These are phyloP conservation scores for Colletotrichum tamarilloi DNA, from an alignment of 2,329 filamentous ascomycete species.

Conservation along the genomic window DNA sequence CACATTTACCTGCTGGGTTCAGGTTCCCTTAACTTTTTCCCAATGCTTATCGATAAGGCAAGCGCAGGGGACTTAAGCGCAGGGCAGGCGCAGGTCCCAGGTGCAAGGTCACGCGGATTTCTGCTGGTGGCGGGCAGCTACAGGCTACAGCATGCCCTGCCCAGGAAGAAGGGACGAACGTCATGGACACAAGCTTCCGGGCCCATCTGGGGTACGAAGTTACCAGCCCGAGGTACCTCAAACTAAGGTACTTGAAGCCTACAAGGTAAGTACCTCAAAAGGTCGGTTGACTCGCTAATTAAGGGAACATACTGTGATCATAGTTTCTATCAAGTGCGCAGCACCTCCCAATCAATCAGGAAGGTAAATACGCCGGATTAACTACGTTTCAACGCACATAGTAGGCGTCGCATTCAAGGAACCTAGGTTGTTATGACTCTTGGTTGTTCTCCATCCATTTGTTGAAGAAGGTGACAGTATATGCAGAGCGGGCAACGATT, in stretches of 20 bases:
- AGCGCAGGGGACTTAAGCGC: background rate
- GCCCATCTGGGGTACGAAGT: background rate
- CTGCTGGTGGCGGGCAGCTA: constrained; percentile 10
- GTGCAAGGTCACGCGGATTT: constrained; percentile 24
- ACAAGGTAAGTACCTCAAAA: background rate
- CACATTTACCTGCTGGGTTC: constrained; percentile 24
- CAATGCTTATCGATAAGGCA: constrained; percentile 32
- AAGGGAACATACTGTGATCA: background rate
- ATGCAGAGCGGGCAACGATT: no score
- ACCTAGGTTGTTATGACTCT: no score
- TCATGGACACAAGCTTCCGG: constrained; percentile 16
- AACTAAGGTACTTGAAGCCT: no score
- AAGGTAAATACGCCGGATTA: background rate
- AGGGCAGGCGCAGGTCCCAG: constrained; percentile 12
- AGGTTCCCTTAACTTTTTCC: constrained; percentile 35
- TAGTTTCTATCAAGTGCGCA: background rate
- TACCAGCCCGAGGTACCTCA: no score
- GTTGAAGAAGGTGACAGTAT: no score
- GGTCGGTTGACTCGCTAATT: background rate
- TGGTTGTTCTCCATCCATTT: no score
- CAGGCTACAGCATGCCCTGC: background rate
- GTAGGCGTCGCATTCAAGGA: background rate
- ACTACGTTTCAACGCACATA: background rate
- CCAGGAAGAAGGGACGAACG: constrained; percentile 28
- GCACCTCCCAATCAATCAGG: background rate